phyloP scores from a whole-genome alignment of 140 eudicot species.

The Anethum foeniculum region DNA sequence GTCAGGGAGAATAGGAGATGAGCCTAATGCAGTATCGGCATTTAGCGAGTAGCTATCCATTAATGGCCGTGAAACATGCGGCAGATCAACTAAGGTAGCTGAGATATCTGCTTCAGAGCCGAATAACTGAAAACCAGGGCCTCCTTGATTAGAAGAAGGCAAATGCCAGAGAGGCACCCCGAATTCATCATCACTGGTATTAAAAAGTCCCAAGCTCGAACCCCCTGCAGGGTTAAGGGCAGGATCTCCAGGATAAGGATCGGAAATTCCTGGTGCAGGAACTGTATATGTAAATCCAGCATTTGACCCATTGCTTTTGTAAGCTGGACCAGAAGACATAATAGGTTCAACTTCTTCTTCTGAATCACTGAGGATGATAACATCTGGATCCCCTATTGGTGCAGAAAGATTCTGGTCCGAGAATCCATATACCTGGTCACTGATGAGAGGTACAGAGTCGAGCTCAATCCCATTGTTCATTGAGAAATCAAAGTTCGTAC shows the following conservation, averaged over 20 bases:
- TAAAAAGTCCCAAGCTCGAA: constrained; percentile 38
- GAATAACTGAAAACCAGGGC: constrained; percentile 41
- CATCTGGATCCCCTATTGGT: constrained; percentile 36
- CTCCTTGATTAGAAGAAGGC: constrained; percentile 35
- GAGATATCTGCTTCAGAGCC: constrained; percentile 35
- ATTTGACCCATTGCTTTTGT: constrained; percentile 21
- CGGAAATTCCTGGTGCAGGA: constrained; percentile 42
- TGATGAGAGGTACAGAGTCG: constrained; percentile 43
- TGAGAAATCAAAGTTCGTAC: constrained; percentile 31
- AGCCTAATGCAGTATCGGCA: constrained; percentile 28
- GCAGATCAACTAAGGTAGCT: constrained; percentile 31
- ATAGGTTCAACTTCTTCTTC: constrained; percentile 59
- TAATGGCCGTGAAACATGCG: constrained; percentile 22
- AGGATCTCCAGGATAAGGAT: constrained; percentile 50
- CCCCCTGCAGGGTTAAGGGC: constrained; percentile 33
- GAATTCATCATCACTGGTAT: constrained; percentile 29
- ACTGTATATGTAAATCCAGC: constrained; percentile 30
- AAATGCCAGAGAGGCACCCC: constrained; percentile 34
- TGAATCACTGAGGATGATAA: constrained; percentile 81
- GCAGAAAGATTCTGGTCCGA: constrained; percentile 35
- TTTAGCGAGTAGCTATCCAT: constrained; percentile 31
- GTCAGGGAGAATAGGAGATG: constrained; percentile 22
- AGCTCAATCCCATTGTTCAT: constrained; percentile 33
- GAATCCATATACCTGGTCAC: constrained; percentile 36
- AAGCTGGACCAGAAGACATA: constrained; percentile 27